Conservation (phyloP, 352 stramenopile genomes). For the Thalassiosira sp. region DNA sequence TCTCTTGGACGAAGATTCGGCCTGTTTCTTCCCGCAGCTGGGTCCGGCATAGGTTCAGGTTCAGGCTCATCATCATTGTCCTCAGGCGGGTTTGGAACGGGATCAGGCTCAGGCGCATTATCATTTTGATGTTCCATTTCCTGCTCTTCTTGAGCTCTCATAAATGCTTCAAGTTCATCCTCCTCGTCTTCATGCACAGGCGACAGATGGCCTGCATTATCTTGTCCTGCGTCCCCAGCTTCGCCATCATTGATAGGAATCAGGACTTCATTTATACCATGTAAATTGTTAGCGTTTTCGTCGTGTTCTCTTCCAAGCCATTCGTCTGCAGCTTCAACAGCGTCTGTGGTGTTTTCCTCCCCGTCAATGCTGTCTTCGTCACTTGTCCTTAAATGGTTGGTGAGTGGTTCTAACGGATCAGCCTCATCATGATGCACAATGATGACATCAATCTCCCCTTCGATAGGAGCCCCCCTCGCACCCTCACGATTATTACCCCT, state of each 20-base stretch:
- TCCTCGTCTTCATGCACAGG: slow-evolving; percentile 22
- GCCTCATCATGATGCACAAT: slow-evolving; percentile 15
- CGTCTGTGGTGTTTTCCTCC: not conserved
- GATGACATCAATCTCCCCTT: slow-evolving; percentile 52
- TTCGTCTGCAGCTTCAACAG: slow-evolving; percentile 4
- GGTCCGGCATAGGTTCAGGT: not conserved
- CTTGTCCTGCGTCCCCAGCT: slow-evolving; percentile 19
- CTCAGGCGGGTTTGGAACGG: slow-evolving; percentile 2
- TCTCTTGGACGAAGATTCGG: slow-evolving; percentile 31
- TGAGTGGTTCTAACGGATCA: slow-evolving; percentile 3
- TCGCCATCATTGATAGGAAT: not conserved
- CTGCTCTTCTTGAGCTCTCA: slow-evolving; percentile 52
- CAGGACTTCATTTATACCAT: slow-evolving; percentile 11
- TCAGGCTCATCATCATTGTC: slow-evolving; percentile 22
- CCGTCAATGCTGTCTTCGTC: slow-evolving; percentile 17
- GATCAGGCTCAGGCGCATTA: slow-evolving; percentile 7
- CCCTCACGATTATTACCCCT: slow-evolving; percentile 17
- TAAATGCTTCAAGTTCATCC: slow-evolving; percentile 35
- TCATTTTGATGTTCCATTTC: slow-evolving; percentile 19
- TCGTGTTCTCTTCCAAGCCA: no score
- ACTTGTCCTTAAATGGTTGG: not conserved
- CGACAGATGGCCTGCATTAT: slow-evolving; percentile 18
- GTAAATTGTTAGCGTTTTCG: no score
- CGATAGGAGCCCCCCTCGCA: slow-evolving; percentile 10
- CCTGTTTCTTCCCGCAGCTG: not conserved